Conservation (phyloP, 2,329 filamentous ascomycete species). For the Pseudocercospora fijiensis region DNA sequence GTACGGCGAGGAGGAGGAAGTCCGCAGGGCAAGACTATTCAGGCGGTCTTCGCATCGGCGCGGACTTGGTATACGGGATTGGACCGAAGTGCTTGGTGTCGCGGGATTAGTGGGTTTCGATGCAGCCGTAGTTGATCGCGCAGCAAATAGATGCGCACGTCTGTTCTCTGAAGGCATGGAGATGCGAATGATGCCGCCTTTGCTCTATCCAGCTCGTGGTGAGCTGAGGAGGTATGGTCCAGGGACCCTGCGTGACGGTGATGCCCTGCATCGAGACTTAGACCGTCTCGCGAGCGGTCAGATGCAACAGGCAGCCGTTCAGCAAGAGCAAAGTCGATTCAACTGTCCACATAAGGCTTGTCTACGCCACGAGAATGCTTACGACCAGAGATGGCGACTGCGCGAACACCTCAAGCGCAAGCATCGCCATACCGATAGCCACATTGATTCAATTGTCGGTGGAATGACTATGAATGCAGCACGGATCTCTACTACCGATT, state of each 20-base stretch:
- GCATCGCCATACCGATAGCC: slow-evolving; percentile 29
- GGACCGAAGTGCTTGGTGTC: slow-evolving; percentile 79
- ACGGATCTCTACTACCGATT: background rate
- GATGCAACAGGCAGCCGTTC: background rate
- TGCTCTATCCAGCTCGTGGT: slow-evolving; percentile 7
- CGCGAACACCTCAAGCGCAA: slow-evolving; percentile 37
- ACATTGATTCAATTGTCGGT: background rate
- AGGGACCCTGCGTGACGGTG: slow-evolving; percentile 28
- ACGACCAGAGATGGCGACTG: slow-evolving; percentile 33
- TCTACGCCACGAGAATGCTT: slow-evolving; percentile 29
- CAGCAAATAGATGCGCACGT: slow-evolving; percentile 70
- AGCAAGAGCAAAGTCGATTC: background rate
- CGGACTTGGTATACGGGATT: slow-evolving; percentile 62
- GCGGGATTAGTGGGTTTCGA: slow-evolving; percentile 74
- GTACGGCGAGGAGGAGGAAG: background rate
- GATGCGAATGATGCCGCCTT: slow-evolving; percentile 24
- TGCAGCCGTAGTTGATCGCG: slow-evolving; percentile 61
- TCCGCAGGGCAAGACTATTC: background rate
- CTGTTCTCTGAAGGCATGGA: slow-evolving; percentile 72
- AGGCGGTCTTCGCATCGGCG: slow-evolving; percentile 1
- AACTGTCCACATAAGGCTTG: slow-evolving; percentile 34
- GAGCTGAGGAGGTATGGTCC: slow-evolving; percentile 41
- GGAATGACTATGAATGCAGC: background rate
- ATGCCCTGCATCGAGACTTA: background rate
- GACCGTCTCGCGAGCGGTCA: background rate